Conservation (phyloP, 2,329 filamentous ascomycete species). For the Fusarium nodosum region DNA sequence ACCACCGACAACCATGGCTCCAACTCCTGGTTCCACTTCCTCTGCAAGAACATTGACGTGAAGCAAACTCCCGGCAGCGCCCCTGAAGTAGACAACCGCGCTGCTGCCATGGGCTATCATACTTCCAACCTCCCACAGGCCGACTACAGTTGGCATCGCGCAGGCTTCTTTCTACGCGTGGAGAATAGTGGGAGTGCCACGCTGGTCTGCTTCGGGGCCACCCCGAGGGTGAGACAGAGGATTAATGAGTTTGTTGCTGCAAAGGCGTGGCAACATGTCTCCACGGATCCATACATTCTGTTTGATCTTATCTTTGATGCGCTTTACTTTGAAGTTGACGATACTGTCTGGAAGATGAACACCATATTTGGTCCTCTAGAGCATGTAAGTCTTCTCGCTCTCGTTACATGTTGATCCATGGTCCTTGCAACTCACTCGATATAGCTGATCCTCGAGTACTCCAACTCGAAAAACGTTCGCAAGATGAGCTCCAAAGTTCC, state of each 20-base stretch:
- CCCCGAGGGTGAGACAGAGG: slow-evolving; percentile 40
- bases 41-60: slow-evolving; percentile 53
- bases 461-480: slow-evolving; percentile 44
- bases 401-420: not conserved
- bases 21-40: slow-evolving; percentile 54
- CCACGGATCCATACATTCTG: slow-evolving; percentile 47
- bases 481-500: slow-evolving; percentile 49
- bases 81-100: slow-evolving; percentile 48
- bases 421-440: not conserved
- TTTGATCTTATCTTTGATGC: slow-evolving; percentile 51
- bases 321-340: slow-evolving; percentile 49
- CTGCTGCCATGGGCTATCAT: slow-evolving; percentile 45
- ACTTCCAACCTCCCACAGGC: slow-evolving; percentile 47
- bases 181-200: slow-evolving; percentile 36
- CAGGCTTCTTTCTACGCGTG: slow-evolving; percentile 49
- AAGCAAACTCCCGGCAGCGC: slow-evolving; percentile 31
- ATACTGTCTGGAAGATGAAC: slow-evolving; percentile 52
- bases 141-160: slow-evolving; percentile 49
- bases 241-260: slow-evolving; percentile 45
- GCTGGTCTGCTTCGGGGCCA: slow-evolving; percentile 49
- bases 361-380: slow-evolving; percentile 50
- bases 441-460: slow-evolving; percentile 48
- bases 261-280: slow-evolving; percentile 46
- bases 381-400: slow-evolving; percentile 39
- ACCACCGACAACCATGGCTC: slow-evolving; percentile 46